Evolutionary conservation across 75 land plant genomes (phyloP).

Genomic region (Isoetes taiwanensis): DNA sequence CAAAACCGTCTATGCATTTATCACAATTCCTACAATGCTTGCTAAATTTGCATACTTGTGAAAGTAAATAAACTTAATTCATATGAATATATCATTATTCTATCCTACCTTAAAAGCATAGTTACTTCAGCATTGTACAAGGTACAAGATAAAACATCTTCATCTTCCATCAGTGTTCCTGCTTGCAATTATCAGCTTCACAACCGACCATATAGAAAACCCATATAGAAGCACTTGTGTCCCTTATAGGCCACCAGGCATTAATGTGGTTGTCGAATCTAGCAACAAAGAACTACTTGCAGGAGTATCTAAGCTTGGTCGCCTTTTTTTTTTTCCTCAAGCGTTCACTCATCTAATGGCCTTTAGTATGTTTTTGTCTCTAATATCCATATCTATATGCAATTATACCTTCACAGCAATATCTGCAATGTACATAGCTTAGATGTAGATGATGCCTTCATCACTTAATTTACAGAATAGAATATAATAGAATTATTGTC

Average conservation of each 20-base stretch:
- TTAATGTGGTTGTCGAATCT: slow-evolving; percentile 26
- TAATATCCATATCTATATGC: too few species aligned
- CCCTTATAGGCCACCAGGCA: slow-evolving; percentile 9
- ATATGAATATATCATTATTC: too few species aligned
- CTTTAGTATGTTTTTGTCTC: too few species aligned
- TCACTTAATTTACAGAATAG: too few species aligned
- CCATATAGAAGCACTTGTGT: slow-evolving; percentile 16
- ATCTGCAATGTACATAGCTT: too few species aligned
- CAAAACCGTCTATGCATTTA: slow-evolving; percentile 98
- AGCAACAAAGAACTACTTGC: slow-evolving; percentile 31
- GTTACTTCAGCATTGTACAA: slow-evolving; percentile 64
- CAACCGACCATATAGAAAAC: slow-evolving; percentile 30
- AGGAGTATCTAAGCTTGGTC: slow-evolving; percentile 32
- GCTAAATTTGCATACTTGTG: slow-evolving; percentile 90
- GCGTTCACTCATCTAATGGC: too few species aligned
- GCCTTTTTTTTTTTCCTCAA: too few species aligned
- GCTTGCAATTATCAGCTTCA: slow-evolving; percentile 36
- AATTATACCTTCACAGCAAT: too few species aligned
- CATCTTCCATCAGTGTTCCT: slow-evolving; percentile 27
- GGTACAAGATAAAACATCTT: slow-evolving; percentile 59
- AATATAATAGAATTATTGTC: too few species aligned
- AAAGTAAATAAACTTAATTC: too few species aligned
- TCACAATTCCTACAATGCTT: slow-evolving; percentile 97
- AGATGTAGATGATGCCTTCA: too few species aligned
- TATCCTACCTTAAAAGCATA: too few species aligned